Base-by-base conservation (phyloP, 257 asterid genomes). In the Paulownia fortunei region DNA sequence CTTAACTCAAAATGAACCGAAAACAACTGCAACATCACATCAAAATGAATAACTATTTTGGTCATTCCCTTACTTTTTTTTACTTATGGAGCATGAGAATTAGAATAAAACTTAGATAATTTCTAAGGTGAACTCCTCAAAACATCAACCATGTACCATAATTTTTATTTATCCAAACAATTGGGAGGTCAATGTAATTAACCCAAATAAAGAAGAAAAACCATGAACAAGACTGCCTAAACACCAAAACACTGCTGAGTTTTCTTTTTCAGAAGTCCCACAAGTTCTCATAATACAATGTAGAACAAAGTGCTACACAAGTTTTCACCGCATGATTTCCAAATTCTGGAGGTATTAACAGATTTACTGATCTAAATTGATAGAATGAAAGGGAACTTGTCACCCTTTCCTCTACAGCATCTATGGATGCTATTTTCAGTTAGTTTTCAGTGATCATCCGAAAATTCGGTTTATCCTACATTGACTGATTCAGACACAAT, bases 401-500 rank as follows among this genome's bases (percentile, higher is more conserved):
- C 27, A 41, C 65, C 46, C 39, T 65, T 65, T 65, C 74, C 24
- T 62, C 59, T 37, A 52, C 23, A 59, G 58, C 74, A 65, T 72
- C n/a, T 55, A 5, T 4, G 30, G 1, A 15, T 2, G 10, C 30
- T 30, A 36, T 24, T 76, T 70, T 42, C 42, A 44, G 76, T 79
- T 73, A 72, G 72, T 69, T 42, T 62, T 76, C 80, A 79, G 46
- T 60, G 72, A 49, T 83, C 86, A n/a, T 79, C 75, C 24, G 72
- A 78, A 54, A 56, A 79, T 26, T 42, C 84, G 6, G 64, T 69
- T 77, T 84, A 84, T 80, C 62, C 83, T 7, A 24, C 79, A 69
- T 72, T 69, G 47, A 66, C 54, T 3, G 91, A 71, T 55, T 85
- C 77, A 42, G 81, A 65, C 60, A 88, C 79, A 10, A 92, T 85